Evolutionary conservation across 768 basidiomycete species (phyloP).

Genomic region (Tylopilus vinaceipallidus): DNA sequence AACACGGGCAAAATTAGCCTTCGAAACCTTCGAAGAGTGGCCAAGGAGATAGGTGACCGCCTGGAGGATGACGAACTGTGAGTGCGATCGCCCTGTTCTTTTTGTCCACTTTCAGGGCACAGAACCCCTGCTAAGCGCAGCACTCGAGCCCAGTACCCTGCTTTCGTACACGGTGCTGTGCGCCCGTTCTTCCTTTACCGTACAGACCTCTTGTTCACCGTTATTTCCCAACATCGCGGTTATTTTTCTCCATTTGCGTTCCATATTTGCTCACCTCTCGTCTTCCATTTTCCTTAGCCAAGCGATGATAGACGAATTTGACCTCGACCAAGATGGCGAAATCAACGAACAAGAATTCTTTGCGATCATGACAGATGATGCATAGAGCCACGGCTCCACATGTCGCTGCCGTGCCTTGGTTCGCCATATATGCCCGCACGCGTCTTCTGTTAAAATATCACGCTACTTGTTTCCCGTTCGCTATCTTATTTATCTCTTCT

Average conservation of each 20-base stretch:
- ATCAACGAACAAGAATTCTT: slow-evolving; percentile 97
- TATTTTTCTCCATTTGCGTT: slow-evolving; percentile 12
- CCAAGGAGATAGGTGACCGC: slow-evolving; percentile 94
- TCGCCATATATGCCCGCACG: slow-evolving; percentile 1
- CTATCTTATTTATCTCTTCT: slow-evolving; percentile 19
- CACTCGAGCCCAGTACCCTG: slow-evolving; percentile 27
- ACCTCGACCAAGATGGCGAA: slow-evolving; percentile 96
- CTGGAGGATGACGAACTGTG: slow-evolving; percentile 96
- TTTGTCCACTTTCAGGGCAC: slow-evolving; percentile 14
- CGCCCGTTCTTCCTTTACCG: slow-evolving; percentile 14
- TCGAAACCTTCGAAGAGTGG: slow-evolving; percentile 87
- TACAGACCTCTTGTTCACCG: slow-evolving; percentile 26
- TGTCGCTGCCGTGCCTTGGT: no score
- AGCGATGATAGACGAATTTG: slow-evolving; percentile 99
- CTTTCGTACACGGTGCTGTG: slow-evolving; percentile 27
- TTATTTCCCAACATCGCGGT: slow-evolving; percentile 17
- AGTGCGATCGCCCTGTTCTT: slow-evolving; percentile 35
- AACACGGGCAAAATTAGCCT: slow-evolving; percentile 92
- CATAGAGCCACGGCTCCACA: slow-evolving; percentile 37
- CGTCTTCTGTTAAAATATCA: slow-evolving; percentile 10
- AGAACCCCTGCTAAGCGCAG: slow-evolving; percentile 22
- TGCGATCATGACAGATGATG: slow-evolving; percentile 94
- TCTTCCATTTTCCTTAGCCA: slow-evolving; percentile 56
- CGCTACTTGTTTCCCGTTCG: slow-evolving; percentile 6
- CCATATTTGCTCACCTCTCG: slow-evolving; percentile 31